A percentile compares a stretch with the other conserved stretches of the same genome.
Evolutionary conservation across 2,329 filamentous ascomycete species (phyloP).

Genomic region (Paradendryphiella salina): DNA sequence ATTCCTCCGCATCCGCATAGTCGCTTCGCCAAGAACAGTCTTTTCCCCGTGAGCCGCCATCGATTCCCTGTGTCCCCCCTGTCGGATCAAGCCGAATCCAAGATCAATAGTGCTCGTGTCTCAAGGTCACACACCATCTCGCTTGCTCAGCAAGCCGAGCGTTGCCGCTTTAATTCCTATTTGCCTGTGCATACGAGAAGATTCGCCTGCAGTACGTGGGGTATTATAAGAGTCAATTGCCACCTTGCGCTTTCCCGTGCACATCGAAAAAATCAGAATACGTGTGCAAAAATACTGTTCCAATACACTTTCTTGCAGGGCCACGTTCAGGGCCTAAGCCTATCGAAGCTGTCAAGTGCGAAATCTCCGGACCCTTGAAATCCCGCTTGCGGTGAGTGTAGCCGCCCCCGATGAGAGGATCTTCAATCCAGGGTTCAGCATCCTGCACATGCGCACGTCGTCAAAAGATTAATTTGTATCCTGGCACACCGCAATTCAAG

Average conservation of each 20-base stretch:
- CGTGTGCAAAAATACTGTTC: no score
- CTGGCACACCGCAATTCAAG: slow-evolving; percentile 17
- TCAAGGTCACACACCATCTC: slow-evolving; percentile 17
- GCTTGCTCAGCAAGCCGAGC: slow-evolving; percentile 20
- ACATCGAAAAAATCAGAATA: no score
- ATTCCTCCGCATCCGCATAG: slow-evolving; percentile 2
- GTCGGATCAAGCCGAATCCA: slow-evolving; percentile 18
- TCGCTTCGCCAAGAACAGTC: slow-evolving; percentile 5
- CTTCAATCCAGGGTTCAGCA: slow-evolving; percentile 24
- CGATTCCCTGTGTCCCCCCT: slow-evolving; percentile 6
- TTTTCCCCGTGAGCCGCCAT: slow-evolving; percentile 11
- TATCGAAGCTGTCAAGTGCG: slow-evolving; percentile 4
- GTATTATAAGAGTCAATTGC: slow-evolving; percentile 14
- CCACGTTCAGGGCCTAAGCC: slow-evolving; percentile 4
- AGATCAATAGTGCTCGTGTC: slow-evolving; percentile 18
- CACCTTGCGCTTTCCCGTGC: slow-evolving; percentile 14
- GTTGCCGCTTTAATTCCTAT: slow-evolving; percentile 17
- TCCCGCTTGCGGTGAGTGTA: slow-evolving; percentile 21
- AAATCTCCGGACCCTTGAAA: slow-evolving; percentile 9
- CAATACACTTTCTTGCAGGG: background rate
- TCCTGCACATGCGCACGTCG: slow-evolving; percentile 17
- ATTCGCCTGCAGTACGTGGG: slow-evolving; percentile 12
- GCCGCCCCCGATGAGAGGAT: slow-evolving; percentile 14
- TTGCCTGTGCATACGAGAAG: slow-evolving; percentile 22
- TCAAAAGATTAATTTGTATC: slow-evolving; percentile 1